Conservation (phyloP, 2,329 filamentous ascomycete species). For the Coniochaeta sp. region DNA sequence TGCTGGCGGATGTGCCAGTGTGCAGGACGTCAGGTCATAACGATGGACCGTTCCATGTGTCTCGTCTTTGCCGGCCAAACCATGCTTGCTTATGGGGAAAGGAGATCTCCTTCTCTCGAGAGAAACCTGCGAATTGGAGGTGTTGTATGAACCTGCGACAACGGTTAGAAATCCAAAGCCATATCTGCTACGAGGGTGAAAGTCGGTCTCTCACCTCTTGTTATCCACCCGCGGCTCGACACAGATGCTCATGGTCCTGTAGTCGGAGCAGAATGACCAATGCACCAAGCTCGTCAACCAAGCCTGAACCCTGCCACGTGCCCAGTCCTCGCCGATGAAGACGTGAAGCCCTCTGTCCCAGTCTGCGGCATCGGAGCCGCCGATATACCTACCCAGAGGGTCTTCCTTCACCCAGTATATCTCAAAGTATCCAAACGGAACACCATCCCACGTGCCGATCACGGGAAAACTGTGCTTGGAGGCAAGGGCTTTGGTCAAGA, state of each 20-base stretch:
- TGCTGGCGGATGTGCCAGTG: neutral
- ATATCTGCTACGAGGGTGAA: neutral
- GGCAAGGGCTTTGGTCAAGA: slow-evolving; percentile 58
- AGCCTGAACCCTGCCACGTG: slow-evolving; percentile 68
- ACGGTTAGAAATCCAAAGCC: neutral
- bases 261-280: slow-evolving; percentile 70
- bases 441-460: slow-evolving; percentile 88
- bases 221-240: slow-evolving; percentile 92
- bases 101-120: slow-evolving; percentile 75
- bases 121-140: slow-evolving; percentile 68
- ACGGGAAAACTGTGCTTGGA: slow-evolving; percentile 77
- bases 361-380: slow-evolving; percentile 51
- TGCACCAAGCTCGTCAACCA: slow-evolving; percentile 89
- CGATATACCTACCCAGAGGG: slow-evolving; percentile 60
- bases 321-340: slow-evolving; percentile 87
- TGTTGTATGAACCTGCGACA: slow-evolving; percentile 57
- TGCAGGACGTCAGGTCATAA: slow-evolving; percentile 28
- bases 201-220: slow-evolving; percentile 55
- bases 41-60: slow-evolving; percentile 68
- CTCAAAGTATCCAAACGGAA: slow-evolving; percentile 96
- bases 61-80: slow-evolving; percentile 70
- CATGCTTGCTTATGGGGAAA: slow-evolving; percentile 93
- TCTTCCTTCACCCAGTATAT: slow-evolving; percentile 99
- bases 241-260: slow-evolving; percentile 73
- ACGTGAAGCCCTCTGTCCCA: slow-evolving; percentile 88